Percentiles rank a stretch among this genome's conserved stretches.
These are phyloP conservation scores for Cercophora scortea DNA, from an alignment of 495 filamentous ascomycete genomes.

Conservation along the genomic window DNA sequence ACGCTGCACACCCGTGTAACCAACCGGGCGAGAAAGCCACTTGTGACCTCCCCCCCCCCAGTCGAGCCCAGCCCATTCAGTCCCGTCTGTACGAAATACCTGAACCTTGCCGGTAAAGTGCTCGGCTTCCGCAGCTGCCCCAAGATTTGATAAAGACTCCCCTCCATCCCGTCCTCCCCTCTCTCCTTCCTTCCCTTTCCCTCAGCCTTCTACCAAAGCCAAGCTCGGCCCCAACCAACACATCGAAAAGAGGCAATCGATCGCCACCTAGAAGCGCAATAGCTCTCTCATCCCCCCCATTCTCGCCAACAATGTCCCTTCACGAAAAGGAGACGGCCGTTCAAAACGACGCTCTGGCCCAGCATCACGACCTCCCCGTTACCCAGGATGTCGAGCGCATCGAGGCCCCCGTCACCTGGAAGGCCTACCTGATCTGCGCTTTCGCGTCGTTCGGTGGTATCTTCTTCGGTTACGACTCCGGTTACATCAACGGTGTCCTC, in stretches of 20 bases:
- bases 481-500: slow-evolving; percentile 56
- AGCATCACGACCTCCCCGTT: slow-evolving; percentile 8
- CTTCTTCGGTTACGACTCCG: slow-evolving; percentile 59
- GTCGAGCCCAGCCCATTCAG: no score
- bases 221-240: no score
- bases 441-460: slow-evolving; percentile 65
- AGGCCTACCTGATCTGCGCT: slow-evolving; percentile 62
- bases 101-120: no score
- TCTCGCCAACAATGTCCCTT: slow-evolving; percentile 9
- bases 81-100: no score
- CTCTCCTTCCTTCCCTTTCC: no score
- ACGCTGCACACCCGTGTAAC: not conserved
- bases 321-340: slow-evolving; percentile 17
- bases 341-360: not conserved
- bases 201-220: no score
- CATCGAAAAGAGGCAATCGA: no score
- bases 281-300: not conserved
- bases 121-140: no score
- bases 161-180: no score
- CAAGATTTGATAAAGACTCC: no score
- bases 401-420: slow-evolving; percentile 57
- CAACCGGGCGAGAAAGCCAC: not conserved
- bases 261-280: no score
- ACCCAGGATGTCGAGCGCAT: slow-evolving; percentile 42
- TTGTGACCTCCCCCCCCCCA: no score